Conservation (phyloP, 306 rosid genomes). For the Quillaja saponaria region DNA sequence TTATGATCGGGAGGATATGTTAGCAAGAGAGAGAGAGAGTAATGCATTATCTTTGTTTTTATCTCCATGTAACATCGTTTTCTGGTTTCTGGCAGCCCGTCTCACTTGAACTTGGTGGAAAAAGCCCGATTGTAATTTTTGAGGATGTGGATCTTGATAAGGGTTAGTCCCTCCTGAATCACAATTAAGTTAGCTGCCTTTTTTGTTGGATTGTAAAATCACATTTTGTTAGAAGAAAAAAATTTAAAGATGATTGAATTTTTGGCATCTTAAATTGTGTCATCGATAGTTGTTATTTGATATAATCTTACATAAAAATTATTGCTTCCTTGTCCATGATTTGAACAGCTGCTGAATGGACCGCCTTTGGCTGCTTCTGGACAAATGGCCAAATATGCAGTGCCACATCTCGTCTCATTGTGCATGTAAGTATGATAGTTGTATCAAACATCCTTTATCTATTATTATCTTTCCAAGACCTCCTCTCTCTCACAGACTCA, state of each 20-base stretch:
- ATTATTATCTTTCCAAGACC: slow-evolving; percentile 2
- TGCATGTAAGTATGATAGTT: slow-evolving; percentile 64
- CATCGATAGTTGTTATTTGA: too few relatives aligned
- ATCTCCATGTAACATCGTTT: slow-evolving; percentile 18
- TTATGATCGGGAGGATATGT: slow-evolving; percentile 16
- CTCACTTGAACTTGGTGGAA: slow-evolving; percentile 95
- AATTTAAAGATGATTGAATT: slow-evolving; percentile 11
- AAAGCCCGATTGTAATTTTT: slow-evolving; percentile 86
- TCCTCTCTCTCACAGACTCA: background rate
- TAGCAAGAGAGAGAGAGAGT: background rate
- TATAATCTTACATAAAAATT: background rate
- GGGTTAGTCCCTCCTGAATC: slow-evolving; percentile 60
- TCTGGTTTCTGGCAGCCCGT: slow-evolving; percentile 77
- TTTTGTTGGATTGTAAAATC: slow-evolving; percentile 10
- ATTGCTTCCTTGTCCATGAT: slow-evolving; percentile 33
- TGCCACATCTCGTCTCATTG: slow-evolving; percentile 94
- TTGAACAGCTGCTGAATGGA: slow-evolving; percentile 93
- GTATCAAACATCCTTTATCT: slow-evolving; percentile 18
- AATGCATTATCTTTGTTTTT: slow-evolving; percentile 1
- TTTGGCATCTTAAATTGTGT: slow-evolving; percentile 20
- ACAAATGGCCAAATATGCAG: slow-evolving; percentile 99
- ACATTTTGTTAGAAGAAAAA: slow-evolving; percentile 2
- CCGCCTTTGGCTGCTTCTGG: slow-evolving; percentile 91
- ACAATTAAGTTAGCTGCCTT: slow-evolving; percentile 3
- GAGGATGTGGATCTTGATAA: slow-evolving; percentile 96